Base-by-base conservation (phyloP, 2,329 filamentous ascomycete species). In the Calcarisporium arbuscula region DNA sequence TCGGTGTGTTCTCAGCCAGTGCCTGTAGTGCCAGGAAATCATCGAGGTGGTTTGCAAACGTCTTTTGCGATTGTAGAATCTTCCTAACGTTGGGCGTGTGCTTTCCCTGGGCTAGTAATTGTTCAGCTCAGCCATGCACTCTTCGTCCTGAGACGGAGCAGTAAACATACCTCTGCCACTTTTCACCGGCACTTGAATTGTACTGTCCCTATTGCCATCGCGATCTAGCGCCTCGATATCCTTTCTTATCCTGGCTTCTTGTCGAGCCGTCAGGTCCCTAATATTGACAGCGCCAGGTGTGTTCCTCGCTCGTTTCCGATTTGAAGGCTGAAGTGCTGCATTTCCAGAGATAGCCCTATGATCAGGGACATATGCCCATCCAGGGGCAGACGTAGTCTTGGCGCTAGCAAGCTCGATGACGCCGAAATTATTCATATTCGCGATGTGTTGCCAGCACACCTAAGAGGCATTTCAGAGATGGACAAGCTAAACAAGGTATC, bases 351-450 rank as follows among this genome's bases (percentile, higher is more conserved):
- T 70, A 36, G 74, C 70, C 27, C 58, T 72, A 54, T 74, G 80
- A 53, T 95, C 86, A 19, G 88, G 80, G 2, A 95, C 85, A 56
- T 95, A 95, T 10, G 87, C 87, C 83, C 88, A 96, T 51, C 90
- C 90, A 1, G 90, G 88, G 2, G 86, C 84, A 28, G 74, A 68
- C 28, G 77, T 75, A 12, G 78, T 79, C 41, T 77, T 78, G 19
- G 78, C 67, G 52, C 77, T 79, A 22, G 86, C 84, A 38, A 95
- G 68, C 48, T 94, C 82, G 60, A 94, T 80, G 50, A 96, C 86
- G 50, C 85, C 82, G 47, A 82, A 82, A 50, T 80, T 77, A 53
- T 77, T 74, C 72, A 78, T 80, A 30, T 35, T 55, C 40, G 40
- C 17, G n/a, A n/a, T 14, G 14, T 3, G 22, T 25, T 9, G 22